Base-by-base conservation (phyloP, 345 rosid species). In the Geranium rotundifolium region DNA sequence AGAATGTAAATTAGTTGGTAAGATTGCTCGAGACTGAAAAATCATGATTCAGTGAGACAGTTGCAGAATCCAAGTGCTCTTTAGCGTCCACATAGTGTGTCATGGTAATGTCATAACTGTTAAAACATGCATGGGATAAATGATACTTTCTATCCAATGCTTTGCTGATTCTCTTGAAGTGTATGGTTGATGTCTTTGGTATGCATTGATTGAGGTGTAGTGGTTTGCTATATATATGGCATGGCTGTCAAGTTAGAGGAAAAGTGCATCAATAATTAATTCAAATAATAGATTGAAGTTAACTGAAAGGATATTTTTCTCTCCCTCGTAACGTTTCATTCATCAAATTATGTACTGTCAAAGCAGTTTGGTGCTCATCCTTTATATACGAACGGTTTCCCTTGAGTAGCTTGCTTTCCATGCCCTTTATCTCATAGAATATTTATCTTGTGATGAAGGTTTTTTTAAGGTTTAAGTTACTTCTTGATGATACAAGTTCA, bases 1-100 rank as follows among this genome's bases (percentile, higher is more conserved):
- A 75, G 82, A 88, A 75, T 87, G 80, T 78, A 76, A 76, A 81
- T 5, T 84, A 75, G 98, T 87, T 78, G 98, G 96, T 91, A 89
- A 91, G 98, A 85, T 80, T 84, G 91, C 90, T 91, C 70, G 77
- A 79, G 86, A 77, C 83, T 88, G 76, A 64, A 74, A 74, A 78
- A 67, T 71, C 78, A 62, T 80, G 69, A 79, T 82, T 78, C 79
- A 81, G 85, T 75, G 71, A 81, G 85, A 71, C 82, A 81, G 67
- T 77, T 70, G 52, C 79, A 67, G 66, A 73, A 75, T 71, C 72
- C 83, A 61, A 63, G 75, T 68, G 72, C 69, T 72, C 75, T 67
- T 49, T 60, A 70, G 81, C 65, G 59, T 62, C 73, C 60, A 62
- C 46, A 58, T 77, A 73, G 61, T 1, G 61, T 62, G 13, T 54